A percentile compares a stretch with the other conserved stretches of the same genome.
These are phyloP conservation scores for Linum usitatissimum DNA, from an alignment of 345 rosid genomes.

Conservation along the genomic window DNA sequence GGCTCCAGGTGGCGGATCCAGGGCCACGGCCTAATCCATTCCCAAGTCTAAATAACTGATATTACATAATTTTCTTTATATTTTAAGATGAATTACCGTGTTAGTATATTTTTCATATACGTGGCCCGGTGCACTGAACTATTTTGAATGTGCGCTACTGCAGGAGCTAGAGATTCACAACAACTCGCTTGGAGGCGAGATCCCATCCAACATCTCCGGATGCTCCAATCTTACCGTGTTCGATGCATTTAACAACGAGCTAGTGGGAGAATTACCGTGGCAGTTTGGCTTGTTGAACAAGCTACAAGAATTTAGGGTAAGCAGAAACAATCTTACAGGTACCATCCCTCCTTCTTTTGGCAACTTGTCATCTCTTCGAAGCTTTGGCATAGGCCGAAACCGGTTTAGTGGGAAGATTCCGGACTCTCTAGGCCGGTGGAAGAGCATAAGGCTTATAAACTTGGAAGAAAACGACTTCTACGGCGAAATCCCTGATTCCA, in stretches of 20 bases:
- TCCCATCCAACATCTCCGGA: conserved; percentile 10
- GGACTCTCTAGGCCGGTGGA: conserved; percentile 8
- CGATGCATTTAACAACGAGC: not conserved
- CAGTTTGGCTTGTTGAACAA: not conserved
- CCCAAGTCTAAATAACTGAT: no score
- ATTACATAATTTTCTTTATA: no score
- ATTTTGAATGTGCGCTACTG: not conserved
- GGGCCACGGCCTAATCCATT: no score
- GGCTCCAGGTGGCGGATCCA: not conserved
- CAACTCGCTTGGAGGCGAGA: conserved; percentile 14
- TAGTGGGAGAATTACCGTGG: conserved; percentile 11
- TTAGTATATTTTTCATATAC: no score
- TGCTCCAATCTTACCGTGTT: not conserved
- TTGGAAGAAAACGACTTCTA: not conserved
- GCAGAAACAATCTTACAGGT: conserved; percentile 10
- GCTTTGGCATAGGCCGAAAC: not conserved
- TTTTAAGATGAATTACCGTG: no score
- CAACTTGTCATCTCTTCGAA: conserved; percentile 7
- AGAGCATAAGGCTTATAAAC: not conserved
- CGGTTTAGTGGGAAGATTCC: conserved; percentile 13
- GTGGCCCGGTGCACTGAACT: no score
- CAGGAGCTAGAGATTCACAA: not conserved
- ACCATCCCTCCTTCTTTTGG: conserved; percentile 12
- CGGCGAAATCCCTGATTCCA: conserved; percentile 10
- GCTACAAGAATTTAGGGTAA: not conserved